Conservation (phyloP, 345 rosid species). For the Murraya koenigii region DNA sequence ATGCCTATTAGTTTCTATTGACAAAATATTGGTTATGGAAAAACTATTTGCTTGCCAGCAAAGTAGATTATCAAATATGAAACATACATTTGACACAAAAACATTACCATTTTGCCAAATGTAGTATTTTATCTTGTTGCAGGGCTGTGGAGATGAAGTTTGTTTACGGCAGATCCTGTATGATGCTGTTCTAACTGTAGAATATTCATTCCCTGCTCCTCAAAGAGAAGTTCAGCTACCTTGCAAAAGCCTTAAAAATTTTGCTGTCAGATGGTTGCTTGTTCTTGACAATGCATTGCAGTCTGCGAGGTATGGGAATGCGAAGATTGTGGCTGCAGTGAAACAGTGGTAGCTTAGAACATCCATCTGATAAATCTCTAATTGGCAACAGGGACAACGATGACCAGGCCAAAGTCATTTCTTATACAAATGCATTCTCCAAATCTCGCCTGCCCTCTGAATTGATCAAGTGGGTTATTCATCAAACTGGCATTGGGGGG, state of each 20-base stretch:
- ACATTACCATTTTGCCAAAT: background rate
- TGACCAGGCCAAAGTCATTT: slow-evolving; percentile 39
- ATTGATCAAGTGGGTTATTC: slow-evolving; percentile 54
- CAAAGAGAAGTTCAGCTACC: slow-evolving; percentile 30
- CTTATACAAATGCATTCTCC: slow-evolving; percentile 46
- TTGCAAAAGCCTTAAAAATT: slow-evolving; percentile 39
- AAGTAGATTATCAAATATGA: background rate
- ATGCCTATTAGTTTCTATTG: no score
- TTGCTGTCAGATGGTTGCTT: slow-evolving; percentile 57
- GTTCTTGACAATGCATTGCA: slow-evolving; percentile 45
- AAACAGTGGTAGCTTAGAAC: slow-evolving; percentile 8
- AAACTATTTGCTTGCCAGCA: background rate
- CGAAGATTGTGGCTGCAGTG: slow-evolving; percentile 7
- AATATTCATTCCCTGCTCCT: slow-evolving; percentile 44
- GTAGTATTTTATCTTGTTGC: slow-evolving; percentile 17
- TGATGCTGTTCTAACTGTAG: slow-evolving; percentile 47
- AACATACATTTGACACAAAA: background rate
- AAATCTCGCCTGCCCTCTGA: slow-evolving; percentile 40
- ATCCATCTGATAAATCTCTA: slow-evolving; percentile 19
- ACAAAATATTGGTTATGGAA: background rate
- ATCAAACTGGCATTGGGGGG: slow-evolving; percentile 40
- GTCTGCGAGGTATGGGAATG: slow-evolving; percentile 43
- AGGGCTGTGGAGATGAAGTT: slow-evolving; percentile 59
- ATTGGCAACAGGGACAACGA: slow-evolving; percentile 47
- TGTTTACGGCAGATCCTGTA: slow-evolving; percentile 38